Base-by-base conservation (phyloP, 2,329 filamentous ascomycete species). In the Malbranchea cinnamomea region DNA sequence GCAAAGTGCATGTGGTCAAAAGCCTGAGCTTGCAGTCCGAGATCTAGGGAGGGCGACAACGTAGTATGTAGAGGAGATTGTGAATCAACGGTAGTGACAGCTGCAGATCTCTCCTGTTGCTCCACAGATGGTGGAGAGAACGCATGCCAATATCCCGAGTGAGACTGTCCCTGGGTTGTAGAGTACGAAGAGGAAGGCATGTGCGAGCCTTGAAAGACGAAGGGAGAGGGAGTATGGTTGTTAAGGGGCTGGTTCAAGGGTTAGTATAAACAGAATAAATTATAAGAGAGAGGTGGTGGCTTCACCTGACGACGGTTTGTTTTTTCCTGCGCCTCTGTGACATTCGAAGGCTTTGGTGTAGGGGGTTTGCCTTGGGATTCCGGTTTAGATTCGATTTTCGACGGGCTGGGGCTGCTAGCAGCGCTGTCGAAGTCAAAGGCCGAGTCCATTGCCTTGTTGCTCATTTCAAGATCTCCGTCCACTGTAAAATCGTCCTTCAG, bases 361-460 rank as follows among this genome's bases (percentile, higher is more conserved):
- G 25, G 6, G 24, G 11, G 14, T 17, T 26, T 23, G 23, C 24
- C 23, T 34, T 44, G 49, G 21, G 42, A 32, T 22, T 40, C 41
- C 22, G 40, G 37, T 12, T 39, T 39, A 12, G 41, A 37, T 26
- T 49, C 50, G 19, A 35, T 37, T 30, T 50, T 59, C 34, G 56
- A 45, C 22, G 47, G 57, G 36, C 56, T 61, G 2, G 59, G 58
- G 20, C 57, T 62, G 40, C 57, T 61, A 5, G 56, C 58, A 18
- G 59, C 59, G 35, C 57, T 61, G 24, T 62, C 58, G 37, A 62
- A 62, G 37, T 62, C 59, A 34, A 62, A 62, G 8, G 56, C 57
- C 16, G 57, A 58, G 38, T 59, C 57, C 59, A 63, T 61, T 10
- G 55, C 56, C 37, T 52, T 55, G 36, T 62, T 62, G 34, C 56